Conservation (phyloP, 495 filamentous ascomycete genomes). For the Hypoxylon subgilvum region DNA sequence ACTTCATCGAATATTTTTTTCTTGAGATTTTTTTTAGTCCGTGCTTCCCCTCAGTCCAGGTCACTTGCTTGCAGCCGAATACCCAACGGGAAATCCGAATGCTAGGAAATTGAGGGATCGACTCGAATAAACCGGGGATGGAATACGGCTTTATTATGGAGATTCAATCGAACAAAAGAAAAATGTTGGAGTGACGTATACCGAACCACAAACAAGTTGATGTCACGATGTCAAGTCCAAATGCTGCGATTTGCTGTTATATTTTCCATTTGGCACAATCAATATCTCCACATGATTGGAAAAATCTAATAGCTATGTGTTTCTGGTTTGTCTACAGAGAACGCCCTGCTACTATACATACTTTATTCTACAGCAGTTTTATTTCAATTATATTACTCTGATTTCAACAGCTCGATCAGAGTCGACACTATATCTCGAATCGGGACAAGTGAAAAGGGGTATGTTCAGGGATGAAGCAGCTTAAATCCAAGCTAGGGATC, state of each 20-base stretch:
- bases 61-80: conserved; percentile 22
- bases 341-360: neutral
- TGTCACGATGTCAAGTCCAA: conserved; percentile 12
- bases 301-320: too few relatives aligned
- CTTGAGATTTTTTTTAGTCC: conserved; percentile 12
- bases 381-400: neutral
- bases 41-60: neutral
- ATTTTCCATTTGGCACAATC: neutral
- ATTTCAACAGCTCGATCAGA: neutral
- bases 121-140: neutral
- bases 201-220: neutral
- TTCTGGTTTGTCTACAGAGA: too few relatives aligned
- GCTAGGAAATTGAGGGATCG: neutral
- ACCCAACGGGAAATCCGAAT: conserved; percentile 3
- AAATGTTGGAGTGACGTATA: conserved; percentile 1
- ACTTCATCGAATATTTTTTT: conserved; percentile 1
- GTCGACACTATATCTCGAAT: conserved; percentile 3
- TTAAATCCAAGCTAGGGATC: conserved; percentile 1
- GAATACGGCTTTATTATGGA: conserved; percentile 18
- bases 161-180: neutral
- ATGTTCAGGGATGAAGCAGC: conserved; percentile 5
- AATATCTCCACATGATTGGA: too few relatives aligned
- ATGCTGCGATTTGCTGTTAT: neutral
- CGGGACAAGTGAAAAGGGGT: neutral
- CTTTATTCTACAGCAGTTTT: conserved; percentile 10